Conservation (phyloP, 2,329 filamentous ascomycete genomes). For the Botrytis cinerea region DNA sequence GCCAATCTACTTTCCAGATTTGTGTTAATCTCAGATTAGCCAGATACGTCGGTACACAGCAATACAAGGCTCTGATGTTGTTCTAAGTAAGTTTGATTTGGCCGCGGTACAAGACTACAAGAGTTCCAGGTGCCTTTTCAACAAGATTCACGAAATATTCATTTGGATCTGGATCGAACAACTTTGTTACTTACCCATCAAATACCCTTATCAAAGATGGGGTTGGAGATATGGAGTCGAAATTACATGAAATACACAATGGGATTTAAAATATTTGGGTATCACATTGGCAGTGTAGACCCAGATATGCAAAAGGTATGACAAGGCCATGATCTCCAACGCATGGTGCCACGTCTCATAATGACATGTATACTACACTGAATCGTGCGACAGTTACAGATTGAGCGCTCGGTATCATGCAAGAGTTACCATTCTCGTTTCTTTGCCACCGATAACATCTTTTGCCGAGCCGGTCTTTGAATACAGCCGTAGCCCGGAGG, state of each 20-base stretch:
- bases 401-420: background rate
- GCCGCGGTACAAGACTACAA: background rate
- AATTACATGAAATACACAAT: background rate
- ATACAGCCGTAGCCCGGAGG: background rate
- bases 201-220: background rate
- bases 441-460: background rate
- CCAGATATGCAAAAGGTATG: background rate
- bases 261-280: background rate
- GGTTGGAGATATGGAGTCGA: background rate
- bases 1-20: background rate
- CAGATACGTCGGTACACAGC: background rate
- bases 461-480: background rate
- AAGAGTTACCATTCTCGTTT: background rate
- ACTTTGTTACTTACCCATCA: background rate
- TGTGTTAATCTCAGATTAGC: background rate
- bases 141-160: background rate
- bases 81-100: background rate
- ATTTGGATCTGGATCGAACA: background rate
- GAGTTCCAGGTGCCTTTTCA: no score
- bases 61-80: background rate
- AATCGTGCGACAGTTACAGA: background rate
- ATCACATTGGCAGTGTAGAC: background rate
- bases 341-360: background rate
- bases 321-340: background rate
- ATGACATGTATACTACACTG: background rate